These are phyloP conservation scores for Drosera spatulata DNA, from an alignment of 179 eudicot species.

Conservation along the genomic window DNA sequence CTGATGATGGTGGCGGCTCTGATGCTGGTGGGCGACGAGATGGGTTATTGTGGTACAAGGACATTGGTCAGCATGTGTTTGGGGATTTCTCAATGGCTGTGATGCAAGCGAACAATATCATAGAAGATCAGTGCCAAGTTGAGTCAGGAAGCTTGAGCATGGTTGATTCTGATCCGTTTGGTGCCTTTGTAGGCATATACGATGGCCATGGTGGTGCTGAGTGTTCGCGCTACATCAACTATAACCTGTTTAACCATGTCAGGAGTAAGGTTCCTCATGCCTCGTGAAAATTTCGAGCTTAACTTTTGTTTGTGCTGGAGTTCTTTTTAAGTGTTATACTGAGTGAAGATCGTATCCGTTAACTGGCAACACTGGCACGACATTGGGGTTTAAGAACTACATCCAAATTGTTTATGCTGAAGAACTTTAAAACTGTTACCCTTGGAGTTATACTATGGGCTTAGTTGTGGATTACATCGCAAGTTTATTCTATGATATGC, in stretches of 20 bases:
- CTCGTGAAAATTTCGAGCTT: no score
- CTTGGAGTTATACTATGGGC: no score
- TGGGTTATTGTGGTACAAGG: conserved; percentile 13
- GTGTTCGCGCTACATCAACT: conserved; percentile 8
- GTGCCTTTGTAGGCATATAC: conserved; percentile 12
- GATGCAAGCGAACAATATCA: conserved; percentile 9
- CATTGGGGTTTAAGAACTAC: no score
- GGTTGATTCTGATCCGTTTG: conserved; percentile 12
- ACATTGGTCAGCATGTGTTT: conserved; percentile 11
- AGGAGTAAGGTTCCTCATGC: conserved; percentile 4
- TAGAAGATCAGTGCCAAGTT: conserved; percentile 12
- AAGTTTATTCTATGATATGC: no score
- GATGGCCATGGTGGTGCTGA: conserved; percentile 16
- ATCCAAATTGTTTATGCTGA: no score
- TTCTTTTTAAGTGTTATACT: no score
- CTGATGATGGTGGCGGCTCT: conserved; percentile 4
- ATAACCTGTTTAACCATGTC: conserved; percentile 9
- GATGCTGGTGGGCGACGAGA: conserved; percentile 11
- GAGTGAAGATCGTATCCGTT: no score
- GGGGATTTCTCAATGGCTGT: conserved; percentile 2
- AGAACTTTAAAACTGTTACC: no score
- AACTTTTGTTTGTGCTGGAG: no score
- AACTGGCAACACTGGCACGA: no score
- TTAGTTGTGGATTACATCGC: no score
- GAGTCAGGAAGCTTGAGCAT: conserved; percentile 11